Evolutionary conservation across 805 yeast genomes (phyloP).

Genomic region (Suhomyces prunicola): DNA sequence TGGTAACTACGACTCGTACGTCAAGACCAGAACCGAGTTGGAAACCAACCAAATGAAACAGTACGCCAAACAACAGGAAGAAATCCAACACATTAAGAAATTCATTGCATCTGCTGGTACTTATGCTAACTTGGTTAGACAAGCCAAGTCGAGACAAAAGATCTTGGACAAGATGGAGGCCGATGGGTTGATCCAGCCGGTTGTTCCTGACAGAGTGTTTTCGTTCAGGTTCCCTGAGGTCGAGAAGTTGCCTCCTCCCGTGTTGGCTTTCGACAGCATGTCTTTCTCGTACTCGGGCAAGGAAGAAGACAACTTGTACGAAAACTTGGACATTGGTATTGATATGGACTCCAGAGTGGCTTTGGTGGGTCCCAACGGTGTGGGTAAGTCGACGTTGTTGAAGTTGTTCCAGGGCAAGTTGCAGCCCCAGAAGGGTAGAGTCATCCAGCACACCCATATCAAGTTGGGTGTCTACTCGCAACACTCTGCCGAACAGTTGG

Average conservation of each 20-base stretch:
- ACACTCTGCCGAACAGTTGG: conserved; percentile 98
- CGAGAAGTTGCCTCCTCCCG: conserved; percentile 98
- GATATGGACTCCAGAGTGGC: conserved; percentile 99
- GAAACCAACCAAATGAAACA: conserved; percentile 98
- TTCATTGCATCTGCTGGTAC: conserved; percentile 99
- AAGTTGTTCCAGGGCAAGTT: conserved; percentile 96
- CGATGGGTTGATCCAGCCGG: conserved; percentile 93
- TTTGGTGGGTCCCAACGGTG: conserved; percentile 98
- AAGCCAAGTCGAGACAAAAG: conserved; percentile 99
- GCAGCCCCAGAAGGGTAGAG: conserved; percentile 89
- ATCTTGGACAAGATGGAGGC: conserved; percentile 99
- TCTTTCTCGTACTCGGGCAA: conserved; percentile 87
- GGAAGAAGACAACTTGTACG: conserved; percentile 82
- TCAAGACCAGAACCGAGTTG: conserved; percentile 88
- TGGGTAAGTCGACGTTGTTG: conserved; percentile 94
- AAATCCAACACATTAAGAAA: conserved; percentile 95
- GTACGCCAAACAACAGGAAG: conserved; percentile 96
- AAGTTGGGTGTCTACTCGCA: conserved; percentile 98
- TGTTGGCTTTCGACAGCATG: conserved; percentile 91
- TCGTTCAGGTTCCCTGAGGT: conserved; percentile 92
- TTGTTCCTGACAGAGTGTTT: conserved; percentile 88
- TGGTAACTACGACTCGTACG: conserved; percentile 98
- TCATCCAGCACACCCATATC: conserved; percentile 94
- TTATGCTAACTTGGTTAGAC: conserved; percentile 96
- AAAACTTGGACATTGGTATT: conserved; percentile 91